Evolutionary conservation across 148 eudicot genomes (phyloP).

Genomic region (Cornus florida): DNA sequence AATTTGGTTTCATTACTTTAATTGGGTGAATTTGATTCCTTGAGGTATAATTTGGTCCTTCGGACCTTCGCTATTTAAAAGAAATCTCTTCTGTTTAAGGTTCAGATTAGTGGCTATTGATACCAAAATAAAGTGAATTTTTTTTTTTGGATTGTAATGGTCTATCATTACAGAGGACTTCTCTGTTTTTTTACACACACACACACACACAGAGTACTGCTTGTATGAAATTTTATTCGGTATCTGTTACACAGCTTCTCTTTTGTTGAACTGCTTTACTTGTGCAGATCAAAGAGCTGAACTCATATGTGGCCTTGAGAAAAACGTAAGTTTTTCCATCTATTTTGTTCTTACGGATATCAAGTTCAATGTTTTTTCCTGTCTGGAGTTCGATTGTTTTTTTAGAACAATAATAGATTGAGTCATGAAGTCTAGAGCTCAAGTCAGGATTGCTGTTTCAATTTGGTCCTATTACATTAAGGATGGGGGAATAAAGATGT

Average conservation of each 20-base stretch:
- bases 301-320: slow-evolving; percentile 86
- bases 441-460: neutral
- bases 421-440: slow-evolving; percentile 1
- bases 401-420: neutral
- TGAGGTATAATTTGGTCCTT: neutral
- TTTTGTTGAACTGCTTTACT: neutral
- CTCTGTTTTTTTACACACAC: neutral
- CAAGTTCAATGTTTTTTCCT: neutral
- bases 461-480: neutral
- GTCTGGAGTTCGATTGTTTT: neutral
- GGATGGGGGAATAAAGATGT: neutral
- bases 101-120: neutral
- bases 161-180: neutral
- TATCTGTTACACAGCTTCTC: slow-evolving; percentile 1
- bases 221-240: neutral
- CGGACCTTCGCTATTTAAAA: neutral
- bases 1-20: neutral
- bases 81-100: neutral
- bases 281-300: slow-evolving; percentile 93
- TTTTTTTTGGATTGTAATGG: neutral
- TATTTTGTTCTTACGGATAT: neutral
- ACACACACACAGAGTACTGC: neutral
- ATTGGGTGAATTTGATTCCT: neutral
- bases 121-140: neutral
- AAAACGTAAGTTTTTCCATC: slow-evolving; percentile 70